Evolutionary conservation across 2,329 filamentous ascomycete species (phyloP).

Genomic region (Diaporthe helianthi): DNA sequence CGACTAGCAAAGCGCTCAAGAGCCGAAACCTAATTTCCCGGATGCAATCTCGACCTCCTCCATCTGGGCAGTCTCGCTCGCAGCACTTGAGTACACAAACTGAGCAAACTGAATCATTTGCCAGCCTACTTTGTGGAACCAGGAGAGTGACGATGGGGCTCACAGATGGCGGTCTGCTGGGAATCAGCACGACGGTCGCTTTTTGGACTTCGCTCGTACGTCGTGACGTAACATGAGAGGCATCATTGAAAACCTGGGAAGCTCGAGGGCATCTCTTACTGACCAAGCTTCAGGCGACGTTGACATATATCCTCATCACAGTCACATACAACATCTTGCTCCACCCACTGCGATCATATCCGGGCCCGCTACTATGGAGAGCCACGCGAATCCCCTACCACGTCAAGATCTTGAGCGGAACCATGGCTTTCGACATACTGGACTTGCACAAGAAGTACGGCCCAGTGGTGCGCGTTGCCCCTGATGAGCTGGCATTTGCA

Average conservation of each 20-base stretch:
- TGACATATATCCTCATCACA: not conserved
- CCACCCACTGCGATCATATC: conserved; percentile 37
- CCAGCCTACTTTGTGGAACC: too few relatives aligned
- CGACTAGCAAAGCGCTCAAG: not conserved
- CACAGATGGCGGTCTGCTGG: not conserved
- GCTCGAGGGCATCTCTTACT: not conserved
- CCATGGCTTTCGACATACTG: conserved; percentile 17
- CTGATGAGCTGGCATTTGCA: conserved; percentile 50
- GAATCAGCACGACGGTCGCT: not conserved
- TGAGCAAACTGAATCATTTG: not conserved
- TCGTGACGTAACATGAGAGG: not conserved
- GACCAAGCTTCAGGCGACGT: not conserved
- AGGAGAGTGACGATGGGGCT: not conserved
- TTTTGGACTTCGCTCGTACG: conserved; percentile 12
- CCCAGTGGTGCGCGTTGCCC: conserved; percentile 50
- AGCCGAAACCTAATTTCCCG: not conserved
- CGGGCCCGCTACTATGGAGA: conserved; percentile 36
- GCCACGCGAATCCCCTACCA: conserved; percentile 32
- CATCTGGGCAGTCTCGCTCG: not conserved
- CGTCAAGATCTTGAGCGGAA: conserved; percentile 8
- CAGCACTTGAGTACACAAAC: too few relatives aligned
- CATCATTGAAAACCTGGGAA: too few relatives aligned
- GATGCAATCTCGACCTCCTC: not conserved
- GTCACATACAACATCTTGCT: conserved; percentile 36
- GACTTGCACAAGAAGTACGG: conserved; percentile 48